Percentiles rank a stretch among this genome's conserved stretches.
These are phyloP conservation scores for Cunninghamia lanceolata DNA, from an alignment of 75 land plant genomes.

Conservation along the genomic window DNA sequence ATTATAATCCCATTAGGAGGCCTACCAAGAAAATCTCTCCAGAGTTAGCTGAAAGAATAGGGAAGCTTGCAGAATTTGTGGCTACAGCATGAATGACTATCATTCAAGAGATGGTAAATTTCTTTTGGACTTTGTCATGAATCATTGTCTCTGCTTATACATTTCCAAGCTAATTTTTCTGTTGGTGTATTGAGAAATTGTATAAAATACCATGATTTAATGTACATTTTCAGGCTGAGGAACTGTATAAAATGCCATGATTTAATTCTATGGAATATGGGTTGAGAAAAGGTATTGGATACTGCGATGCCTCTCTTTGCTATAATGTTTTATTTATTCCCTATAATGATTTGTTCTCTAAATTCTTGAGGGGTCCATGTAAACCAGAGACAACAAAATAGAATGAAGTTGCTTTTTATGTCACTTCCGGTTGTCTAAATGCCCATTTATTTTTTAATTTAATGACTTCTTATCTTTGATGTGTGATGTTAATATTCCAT, in stretches of 20 bases:
- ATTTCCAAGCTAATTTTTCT: neutral
- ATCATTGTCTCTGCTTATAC: neutral
- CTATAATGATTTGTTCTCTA: too few relatives aligned
- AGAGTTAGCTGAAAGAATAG: constrained; percentile 16
- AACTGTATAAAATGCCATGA: neutral
- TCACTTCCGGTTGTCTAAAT: neutral
- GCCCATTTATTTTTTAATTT: too few relatives aligned
- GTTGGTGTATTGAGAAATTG: neutral
- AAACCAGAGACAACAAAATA: neutral
- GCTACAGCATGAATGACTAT: neutral
- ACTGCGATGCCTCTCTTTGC: neutral
- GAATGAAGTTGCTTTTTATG: neutral
- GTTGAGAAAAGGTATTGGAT: neutral
- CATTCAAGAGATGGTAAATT: neutral
- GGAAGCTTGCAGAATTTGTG: constrained; percentile 24
- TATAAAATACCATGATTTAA: neutral
- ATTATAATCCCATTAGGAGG: constrained; percentile 12
- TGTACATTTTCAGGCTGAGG: neutral
- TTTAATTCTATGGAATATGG: neutral
- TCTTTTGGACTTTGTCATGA: neutral
- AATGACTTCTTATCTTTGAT: neutral
- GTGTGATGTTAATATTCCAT: neutral
- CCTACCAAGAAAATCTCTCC: constrained; percentile 22
- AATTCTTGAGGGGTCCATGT: neutral
- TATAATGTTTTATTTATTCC: neutral